Base-by-base conservation (phyloP, 169 alveolate species). In the Eimeria praecox region DNA sequence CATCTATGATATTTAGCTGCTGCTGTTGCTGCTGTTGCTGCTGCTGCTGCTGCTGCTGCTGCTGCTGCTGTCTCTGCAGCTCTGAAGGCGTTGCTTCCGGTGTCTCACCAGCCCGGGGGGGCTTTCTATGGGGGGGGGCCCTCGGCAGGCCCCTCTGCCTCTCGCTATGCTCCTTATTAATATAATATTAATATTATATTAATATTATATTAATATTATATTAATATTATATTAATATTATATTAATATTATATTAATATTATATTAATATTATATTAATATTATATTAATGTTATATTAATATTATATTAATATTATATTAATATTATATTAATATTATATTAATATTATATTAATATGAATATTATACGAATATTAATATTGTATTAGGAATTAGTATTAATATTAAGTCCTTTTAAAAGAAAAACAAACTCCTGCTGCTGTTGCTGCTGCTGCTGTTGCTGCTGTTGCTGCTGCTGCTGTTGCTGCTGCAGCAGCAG, bases 101-200 rank as follows among this genome's bases (percentile, higher is more conserved):
- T 78, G 42, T 44, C 88, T n/a, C 88, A 78, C 24, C 88, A 78
- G 62, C 88, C 88, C 2, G 88, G 88, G 22, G 88, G 88, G 40
- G 56, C 88, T 27, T 78, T 78, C 88, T 78, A 78, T 78, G 88
- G 88, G 27, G 88, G 88, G 66, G 88, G 88, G 24, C 64, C 88
- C 64, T 78, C 88, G 1, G 88, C 44, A 1, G 64, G 88, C 16
- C 42, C 66, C 18, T 78, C 88, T 12, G 62, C 66, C 27, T 8
- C 88, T 1, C 88, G 88, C 33, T 78, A 44, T 16, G 2, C 88
- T 9, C 88, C 88, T 8, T 78, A 78, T 42, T 78, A 78, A 62
- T 30, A 10, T 20, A 73, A 73, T 38, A 73, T 24, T 24, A 62
- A 24, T 56, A 9, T 2, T 56, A 14, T 2, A 56, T 56, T 56